These are phyloP conservation scores for Wickerhamiella occidentalis DNA, from an alignment of 805 yeast species.

Conservation along the genomic window DNA sequence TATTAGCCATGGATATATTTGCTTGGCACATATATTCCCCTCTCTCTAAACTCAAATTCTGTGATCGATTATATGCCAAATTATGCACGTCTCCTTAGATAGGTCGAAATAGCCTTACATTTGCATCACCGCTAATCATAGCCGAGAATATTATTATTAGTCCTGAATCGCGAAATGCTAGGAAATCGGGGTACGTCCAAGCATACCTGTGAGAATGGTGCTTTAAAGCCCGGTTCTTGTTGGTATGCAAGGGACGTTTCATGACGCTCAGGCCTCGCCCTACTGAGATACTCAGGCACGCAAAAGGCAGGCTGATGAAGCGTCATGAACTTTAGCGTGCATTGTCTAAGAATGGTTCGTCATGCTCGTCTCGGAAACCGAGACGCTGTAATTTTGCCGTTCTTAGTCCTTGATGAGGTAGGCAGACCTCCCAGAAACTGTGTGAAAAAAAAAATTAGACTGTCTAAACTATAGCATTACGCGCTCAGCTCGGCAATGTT, in stretches of 20 bases:
- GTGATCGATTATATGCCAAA: background rate
- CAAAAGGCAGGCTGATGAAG: no score
- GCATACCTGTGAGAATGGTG: no score
- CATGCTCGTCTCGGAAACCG: no score
- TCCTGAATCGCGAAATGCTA: no score
- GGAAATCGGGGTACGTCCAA: no score
- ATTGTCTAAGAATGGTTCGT: background rate
- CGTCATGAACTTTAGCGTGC: background rate
- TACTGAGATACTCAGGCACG: no score
- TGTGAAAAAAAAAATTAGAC: background rate
- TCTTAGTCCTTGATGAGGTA: no score
- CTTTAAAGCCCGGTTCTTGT: background rate
- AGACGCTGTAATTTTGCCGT: no score
- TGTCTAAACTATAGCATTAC: background rate
- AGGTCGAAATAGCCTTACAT: background rate
- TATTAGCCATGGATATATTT: no score
- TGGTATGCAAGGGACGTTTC: background rate
- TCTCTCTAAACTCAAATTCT: no score
- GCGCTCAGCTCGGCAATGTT: constrained; percentile 62
- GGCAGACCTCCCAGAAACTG: no score
- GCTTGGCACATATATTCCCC: no score
- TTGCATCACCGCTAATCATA: background rate
- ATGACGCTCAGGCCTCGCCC: background rate
- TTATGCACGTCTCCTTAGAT: background rate
- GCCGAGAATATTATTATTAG: background rate